Evolutionary conservation across 305 asterid genomes (phyloP).

Genomic region (Solanum hybrid): DNA sequence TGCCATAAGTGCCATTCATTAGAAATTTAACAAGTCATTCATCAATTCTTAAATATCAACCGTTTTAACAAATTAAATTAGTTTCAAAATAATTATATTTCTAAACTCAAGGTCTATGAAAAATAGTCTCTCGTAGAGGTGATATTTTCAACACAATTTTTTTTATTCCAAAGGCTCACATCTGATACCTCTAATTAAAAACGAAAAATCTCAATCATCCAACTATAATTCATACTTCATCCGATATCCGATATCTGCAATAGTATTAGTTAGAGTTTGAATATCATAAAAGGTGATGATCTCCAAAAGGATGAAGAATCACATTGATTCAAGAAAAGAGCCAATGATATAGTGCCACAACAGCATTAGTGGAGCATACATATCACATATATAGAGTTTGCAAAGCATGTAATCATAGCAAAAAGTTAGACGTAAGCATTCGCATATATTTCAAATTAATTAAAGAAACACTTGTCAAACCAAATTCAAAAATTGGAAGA

Average conservation of each 20-base stretch:
- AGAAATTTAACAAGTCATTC: background rate
- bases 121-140: background rate
- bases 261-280: background rate
- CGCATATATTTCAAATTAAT: conserved; percentile 21
- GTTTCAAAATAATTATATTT: too few species aligned
- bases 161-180: background rate
- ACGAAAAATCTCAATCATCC: background rate
- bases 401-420: conserved; percentile 1
- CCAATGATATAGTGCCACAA: background rate
- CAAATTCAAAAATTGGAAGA: background rate
- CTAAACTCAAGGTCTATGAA: background rate
- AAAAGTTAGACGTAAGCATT: conserved; percentile 43
- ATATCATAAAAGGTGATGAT: conserved; percentile 10
- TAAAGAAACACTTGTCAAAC: conserved; percentile 33
- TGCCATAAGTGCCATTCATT: background rate
- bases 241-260: background rate
- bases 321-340: background rate
- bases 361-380: background rate
- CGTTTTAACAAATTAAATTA: background rate
- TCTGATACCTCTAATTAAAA: background rate
- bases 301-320: conserved; percentile 2
- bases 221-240: too few species aligned
- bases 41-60: background rate
- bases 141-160: background rate
- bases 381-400: background rate